These are phyloP conservation scores for Mariannaea elegans DNA, from an alignment of 2,329 filamentous ascomycete genomes.

Conservation along the genomic window DNA sequence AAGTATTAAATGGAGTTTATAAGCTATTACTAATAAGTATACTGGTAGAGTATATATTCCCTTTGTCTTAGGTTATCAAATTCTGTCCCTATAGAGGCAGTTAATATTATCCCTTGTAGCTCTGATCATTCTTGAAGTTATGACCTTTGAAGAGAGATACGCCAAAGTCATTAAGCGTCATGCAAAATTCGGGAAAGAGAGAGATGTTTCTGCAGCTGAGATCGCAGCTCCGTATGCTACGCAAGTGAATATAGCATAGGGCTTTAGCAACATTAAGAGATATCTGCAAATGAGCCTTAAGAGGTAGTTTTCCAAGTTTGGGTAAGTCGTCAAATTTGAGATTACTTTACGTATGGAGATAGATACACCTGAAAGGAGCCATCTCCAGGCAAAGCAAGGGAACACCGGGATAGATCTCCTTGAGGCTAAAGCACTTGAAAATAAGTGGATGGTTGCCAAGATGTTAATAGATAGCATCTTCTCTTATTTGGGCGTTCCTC, in stretches of 20 bases:
- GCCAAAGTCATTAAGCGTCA: conserved; percentile 14
- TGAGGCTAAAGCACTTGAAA: conserved; percentile 32
- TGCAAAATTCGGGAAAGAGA: conserved; percentile 4
- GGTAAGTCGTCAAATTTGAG: too few species aligned
- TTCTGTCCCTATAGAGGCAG: conserved; percentile 3
- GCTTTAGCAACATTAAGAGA: neutral
- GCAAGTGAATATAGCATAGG: conserved; percentile 4
- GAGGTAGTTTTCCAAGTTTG: neutral
- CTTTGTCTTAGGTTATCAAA: neutral
- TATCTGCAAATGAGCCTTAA: neutral
- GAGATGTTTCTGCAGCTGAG: conserved; percentile 1
- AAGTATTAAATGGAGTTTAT: too few species aligned
- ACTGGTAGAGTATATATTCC: too few species aligned
- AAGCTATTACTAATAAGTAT: too few species aligned
- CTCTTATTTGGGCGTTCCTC: neutral
- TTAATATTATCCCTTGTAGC: neutral
- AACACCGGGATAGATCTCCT: neutral
- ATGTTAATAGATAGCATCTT: neutral
- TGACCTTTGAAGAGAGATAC: neutral
- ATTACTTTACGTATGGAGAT: neutral
- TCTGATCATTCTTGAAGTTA: neutral
- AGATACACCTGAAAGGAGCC: neutral
- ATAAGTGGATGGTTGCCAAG: neutral
- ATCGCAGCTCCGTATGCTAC: neutral
- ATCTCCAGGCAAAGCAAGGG: conserved; percentile 1